Conservation (phyloP, 2,329 filamentous ascomycete species). For the Cadophora sp. region DNA sequence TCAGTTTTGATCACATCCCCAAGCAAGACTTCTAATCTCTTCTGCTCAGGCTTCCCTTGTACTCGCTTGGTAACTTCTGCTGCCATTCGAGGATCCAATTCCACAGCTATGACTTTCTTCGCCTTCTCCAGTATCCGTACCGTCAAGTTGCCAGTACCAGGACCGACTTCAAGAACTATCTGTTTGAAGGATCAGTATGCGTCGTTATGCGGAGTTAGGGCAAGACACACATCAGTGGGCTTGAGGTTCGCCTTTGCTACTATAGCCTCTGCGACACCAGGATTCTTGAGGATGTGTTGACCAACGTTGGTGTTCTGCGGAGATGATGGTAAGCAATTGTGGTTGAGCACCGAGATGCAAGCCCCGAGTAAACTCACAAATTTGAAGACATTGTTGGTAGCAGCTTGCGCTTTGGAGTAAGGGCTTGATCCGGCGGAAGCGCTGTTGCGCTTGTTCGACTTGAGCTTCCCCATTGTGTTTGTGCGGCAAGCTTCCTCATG, state of each 20-base stretch:
- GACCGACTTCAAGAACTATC: conserved; percentile 85
- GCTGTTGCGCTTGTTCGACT: conserved; percentile 44
- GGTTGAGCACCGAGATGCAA: neutral
- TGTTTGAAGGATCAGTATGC: neutral
- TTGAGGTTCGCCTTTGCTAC: conserved; percentile 89
- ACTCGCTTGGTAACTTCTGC: conserved; percentile 94
- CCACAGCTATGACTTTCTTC: conserved; percentile 82
- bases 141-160: conserved; percentile 88
- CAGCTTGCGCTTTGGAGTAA: conserved; percentile 43
- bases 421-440: conserved; percentile 36
- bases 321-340: neutral
- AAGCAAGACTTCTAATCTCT: conserved; percentile 84
- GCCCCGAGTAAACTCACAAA: conserved; percentile 55
- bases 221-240: conserved; percentile 72
- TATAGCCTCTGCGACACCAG: conserved; percentile 81
- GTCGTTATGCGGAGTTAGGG: neutral
- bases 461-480: conserved; percentile 45
- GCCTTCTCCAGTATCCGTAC: conserved; percentile 88
- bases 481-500: neutral
- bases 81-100: conserved; percentile 91
- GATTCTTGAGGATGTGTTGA: conserved; percentile 89
- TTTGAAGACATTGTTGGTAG: conserved; percentile 87
- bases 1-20: conserved; percentile 92
- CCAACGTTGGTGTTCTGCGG: conserved; percentile 56
- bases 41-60: conserved; percentile 84